Percentiles rank a stretch among this genome's conserved stretches.
phyloP scores from a whole-genome alignment of 1,284 basidiomycete species.

The Cystobasidium pallidum region DNA sequence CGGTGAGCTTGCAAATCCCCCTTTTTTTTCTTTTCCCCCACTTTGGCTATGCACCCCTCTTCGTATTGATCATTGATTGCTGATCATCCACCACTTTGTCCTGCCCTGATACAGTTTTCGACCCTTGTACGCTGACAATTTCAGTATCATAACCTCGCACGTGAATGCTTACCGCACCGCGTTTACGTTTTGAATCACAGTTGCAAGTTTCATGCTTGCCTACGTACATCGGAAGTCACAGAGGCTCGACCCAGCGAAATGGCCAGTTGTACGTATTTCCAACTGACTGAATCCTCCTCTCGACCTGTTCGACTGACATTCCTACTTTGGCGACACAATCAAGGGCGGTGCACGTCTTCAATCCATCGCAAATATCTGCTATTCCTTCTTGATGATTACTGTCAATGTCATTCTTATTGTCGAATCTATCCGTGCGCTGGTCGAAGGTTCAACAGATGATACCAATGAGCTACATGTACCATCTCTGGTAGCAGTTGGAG shows the following conservation, averaged over 20 bases:
- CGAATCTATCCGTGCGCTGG: constrained; percentile 73
- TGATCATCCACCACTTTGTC: not conserved
- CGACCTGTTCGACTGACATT: not conserved
- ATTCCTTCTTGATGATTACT: constrained; percentile 69
- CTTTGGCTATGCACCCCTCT: too few relatives aligned
- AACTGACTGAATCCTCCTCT: not conserved
- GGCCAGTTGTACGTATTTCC: constrained; percentile 42
- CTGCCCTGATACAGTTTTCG: constrained; percentile 66
- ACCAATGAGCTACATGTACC: constrained; percentile 56
- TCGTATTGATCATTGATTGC: not conserved
- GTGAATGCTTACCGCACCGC: too few relatives aligned
- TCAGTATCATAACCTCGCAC: too few relatives aligned
- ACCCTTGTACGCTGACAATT: constrained; percentile 62
- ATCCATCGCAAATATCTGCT: constrained; percentile 74
- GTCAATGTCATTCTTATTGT: constrained; percentile 84
- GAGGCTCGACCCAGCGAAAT: constrained; percentile 63
- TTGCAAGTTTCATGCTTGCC: constrained; percentile 44
- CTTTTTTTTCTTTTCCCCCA: too few relatives aligned
- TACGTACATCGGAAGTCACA: constrained; percentile 76
- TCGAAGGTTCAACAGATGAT: constrained; percentile 64
- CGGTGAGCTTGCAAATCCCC: not conserved
- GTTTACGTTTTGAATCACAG: not conserved
- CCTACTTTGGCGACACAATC: not conserved
- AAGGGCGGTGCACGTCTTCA: constrained; percentile 18
- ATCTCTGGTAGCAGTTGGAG: constrained; percentile 31